A percentile compares a stretch with the other conserved stretches of the same genome.
phyloP scores from a whole-genome alignment of 1,139 yeast genomes.

The Saccharomyces uvarum region DNA sequence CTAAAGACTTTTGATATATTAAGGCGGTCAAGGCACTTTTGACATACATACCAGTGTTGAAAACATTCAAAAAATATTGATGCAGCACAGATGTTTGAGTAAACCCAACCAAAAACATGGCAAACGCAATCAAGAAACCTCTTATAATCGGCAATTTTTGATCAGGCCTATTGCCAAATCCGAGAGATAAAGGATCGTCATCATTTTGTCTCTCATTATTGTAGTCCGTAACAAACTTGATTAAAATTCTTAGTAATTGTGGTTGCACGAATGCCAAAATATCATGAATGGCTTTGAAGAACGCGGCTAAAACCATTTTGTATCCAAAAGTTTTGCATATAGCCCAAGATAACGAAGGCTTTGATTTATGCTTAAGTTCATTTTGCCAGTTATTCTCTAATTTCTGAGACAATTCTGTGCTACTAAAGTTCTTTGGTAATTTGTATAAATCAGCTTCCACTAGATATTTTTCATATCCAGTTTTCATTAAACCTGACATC shows the following conservation, averaged over 20 bases:
- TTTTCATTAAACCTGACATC: conserved; percentile 87
- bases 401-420: conserved; percentile 41
- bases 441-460: conserved; percentile 75
- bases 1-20: conserved; percentile 72
- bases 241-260: conserved; percentile 66
- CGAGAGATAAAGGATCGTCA: conserved; percentile 14
- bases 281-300: conserved; percentile 77
- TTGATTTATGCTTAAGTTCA: conserved; percentile 36
- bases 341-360: conserved; percentile 63
- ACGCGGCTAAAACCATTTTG: conserved; percentile 61
- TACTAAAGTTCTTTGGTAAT: conserved; percentile 58
- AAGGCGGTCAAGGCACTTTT: conserved; percentile 73
- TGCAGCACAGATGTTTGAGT: conserved; percentile 80
- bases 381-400: conserved; percentile 59
- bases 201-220: conserved; percentile 36
- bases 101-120: conserved; percentile 79
- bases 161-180: conserved; percentile 26
- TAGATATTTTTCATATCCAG: conserved; percentile 68
- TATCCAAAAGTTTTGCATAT: conserved; percentile 62
- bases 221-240: conserved; percentile 77
- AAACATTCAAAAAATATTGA: conserved; percentile 85
- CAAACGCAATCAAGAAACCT: conserved; percentile 76
- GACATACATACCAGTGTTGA: conserved; percentile 85
- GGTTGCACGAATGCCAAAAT: conserved; percentile 81
- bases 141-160: conserved; percentile 49